Base-by-base conservation (phyloP, 1,284 basidiomycete genomes). In the Melampsora americana region DNA sequence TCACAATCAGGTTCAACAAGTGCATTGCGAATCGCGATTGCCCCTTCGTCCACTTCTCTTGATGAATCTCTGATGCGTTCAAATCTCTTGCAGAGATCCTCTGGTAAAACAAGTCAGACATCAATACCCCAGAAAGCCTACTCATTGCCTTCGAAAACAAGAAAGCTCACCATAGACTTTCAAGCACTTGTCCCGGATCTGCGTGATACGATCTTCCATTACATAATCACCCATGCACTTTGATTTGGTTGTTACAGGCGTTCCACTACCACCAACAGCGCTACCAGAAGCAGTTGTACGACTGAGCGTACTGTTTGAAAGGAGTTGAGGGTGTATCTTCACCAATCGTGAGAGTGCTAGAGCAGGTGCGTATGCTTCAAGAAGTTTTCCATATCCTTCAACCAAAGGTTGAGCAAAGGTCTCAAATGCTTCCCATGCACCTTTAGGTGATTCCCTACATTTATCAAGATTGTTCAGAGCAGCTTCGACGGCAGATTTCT, bases 171-270 rank as follows among this genome's bases (percentile, higher is more conserved):
- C 87, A 83, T 92, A 88, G 39, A 88, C 88, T 77, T 87, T 86
- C n/a, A 84, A 82, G 81, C 92, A 92, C 4, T 87, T 88, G 32
- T 90, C 89, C 0, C 88, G 88, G 0, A 92, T 90, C 79, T 92
- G 87, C 77, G 87, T 86, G 90, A 93, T 92, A 84, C 89, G 91
- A 69, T 84, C 86, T 78, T 85, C 86, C 39, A 88, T 89, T 26
- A 93, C 90, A 82, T 92, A 93, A 81, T 91, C 90, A 7, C 89
- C 90, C 70, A 92, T 82, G n/a, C 88, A 89, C 66, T 90, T 85
- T 7, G 86, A 86, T 69, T 85, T 87, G 66, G 66, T n/a, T 14
- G 48, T 23, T 5, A 32, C 56, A 26, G 50, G 14, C 12, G 65
- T 28, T 20, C 26, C 30, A 28, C 61, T 66, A 50, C 30, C 18